Conservation (phyloP, 2,329 filamentous ascomycete genomes). For the Diplodia sapinea region DNA sequence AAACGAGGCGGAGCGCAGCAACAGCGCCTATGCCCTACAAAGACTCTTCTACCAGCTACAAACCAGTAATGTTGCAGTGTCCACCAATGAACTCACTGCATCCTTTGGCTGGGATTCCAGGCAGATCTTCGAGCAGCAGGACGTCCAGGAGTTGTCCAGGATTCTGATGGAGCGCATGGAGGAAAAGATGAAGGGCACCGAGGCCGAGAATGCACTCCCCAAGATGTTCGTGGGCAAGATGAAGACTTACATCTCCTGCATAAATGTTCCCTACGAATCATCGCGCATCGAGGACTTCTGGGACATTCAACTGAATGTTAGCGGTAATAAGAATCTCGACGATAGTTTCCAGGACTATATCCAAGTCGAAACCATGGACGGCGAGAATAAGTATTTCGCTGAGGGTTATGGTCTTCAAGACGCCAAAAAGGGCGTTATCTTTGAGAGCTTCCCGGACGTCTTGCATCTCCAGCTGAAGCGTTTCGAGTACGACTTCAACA, state of each 20-base stretch:
- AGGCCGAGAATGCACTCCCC: conserved; percentile 84
- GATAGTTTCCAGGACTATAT: conserved; percentile 97
- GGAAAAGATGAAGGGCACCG: conserved; percentile 96
- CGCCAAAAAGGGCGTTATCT: conserved; percentile 97
- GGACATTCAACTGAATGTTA: conserved; percentile 97
- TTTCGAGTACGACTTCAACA: conserved; percentile 96
- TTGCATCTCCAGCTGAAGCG: conserved; percentile 94
- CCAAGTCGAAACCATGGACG: conserved; percentile 93
- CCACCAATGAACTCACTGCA: conserved; percentile 90
- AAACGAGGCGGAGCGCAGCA: conserved; percentile 76
- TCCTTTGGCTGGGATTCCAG: conserved; percentile 98
- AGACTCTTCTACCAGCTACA: conserved; percentile 94
- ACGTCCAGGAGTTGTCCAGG: conserved; percentile 94
- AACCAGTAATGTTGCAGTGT: conserved; percentile 80
- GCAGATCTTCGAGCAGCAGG: conserved; percentile 98
- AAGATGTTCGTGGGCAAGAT: conserved; percentile 96
- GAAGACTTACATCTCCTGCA: conserved; percentile 98
- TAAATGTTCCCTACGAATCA: conserved; percentile 97
- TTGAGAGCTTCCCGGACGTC: conserved; percentile 91
- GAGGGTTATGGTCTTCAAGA: conserved; percentile 92
- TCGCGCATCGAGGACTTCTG: conserved; percentile 96
- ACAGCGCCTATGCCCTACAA: conserved; percentile 93
- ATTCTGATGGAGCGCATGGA: conserved; percentile 98
- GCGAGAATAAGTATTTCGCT: conserved; percentile 97
- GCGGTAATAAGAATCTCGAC: conserved; percentile 88